Conservation (phyloP, 306 rosid genomes). For the Acacia crassicarpa region DNA sequence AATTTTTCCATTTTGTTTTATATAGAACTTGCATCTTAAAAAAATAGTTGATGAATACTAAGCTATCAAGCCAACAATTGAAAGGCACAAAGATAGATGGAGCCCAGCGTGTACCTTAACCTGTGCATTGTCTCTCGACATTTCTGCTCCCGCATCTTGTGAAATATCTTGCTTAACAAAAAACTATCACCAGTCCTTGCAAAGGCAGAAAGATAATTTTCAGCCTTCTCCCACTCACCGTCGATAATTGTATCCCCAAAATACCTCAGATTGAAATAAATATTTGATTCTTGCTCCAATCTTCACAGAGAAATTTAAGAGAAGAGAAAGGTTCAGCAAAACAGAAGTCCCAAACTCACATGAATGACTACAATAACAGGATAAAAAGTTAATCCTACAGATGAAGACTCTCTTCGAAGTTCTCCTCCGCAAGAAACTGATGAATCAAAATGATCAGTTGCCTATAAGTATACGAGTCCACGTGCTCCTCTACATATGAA, state of each 20-base stretch:
- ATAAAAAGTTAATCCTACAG: conserved; percentile 17
- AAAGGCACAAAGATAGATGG: neutral
- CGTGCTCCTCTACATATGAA: neutral
- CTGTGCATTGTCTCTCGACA: conserved; percentile 6
- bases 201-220: conserved; percentile 22
- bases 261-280: conserved; percentile 26
- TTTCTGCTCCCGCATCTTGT: conserved; percentile 17
- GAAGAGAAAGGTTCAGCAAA: neutral
- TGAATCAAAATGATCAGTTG: conserved; percentile 20
- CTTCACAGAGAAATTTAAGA: conserved; percentile 4
- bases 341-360: neutral
- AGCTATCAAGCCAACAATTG: neutral
- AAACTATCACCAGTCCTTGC: conserved; percentile 4
- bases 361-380: neutral
- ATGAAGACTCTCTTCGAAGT: conserved; percentile 29
- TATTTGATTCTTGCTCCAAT: conserved; percentile 26
- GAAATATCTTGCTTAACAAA: neutral
- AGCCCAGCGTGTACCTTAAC: neutral
- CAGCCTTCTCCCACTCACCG: conserved; percentile 31
- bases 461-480: neutral
- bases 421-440: conserved; percentile 29
- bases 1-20: neutral
- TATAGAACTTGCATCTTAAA: neutral
- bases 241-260: conserved; percentile 17
- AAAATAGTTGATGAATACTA: neutral